These are phyloP conservation scores for Pseudoturritis turrita DNA, from an alignment of 345 rosid genomes.

Conservation along the genomic window DNA sequence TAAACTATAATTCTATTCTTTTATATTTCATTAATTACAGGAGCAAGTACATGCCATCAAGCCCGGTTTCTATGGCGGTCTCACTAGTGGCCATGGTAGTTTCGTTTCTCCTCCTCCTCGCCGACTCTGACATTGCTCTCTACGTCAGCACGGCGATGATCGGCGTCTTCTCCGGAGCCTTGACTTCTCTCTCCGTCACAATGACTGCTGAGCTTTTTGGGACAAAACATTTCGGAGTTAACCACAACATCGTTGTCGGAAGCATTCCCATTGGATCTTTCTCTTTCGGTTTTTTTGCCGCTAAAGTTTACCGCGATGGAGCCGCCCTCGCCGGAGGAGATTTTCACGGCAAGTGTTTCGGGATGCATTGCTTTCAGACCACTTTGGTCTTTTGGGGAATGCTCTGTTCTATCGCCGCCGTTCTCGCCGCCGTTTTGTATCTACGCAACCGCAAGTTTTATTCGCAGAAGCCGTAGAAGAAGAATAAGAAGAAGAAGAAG, in stretches of 20 bases:
- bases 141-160: constrained; percentile 64
- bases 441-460: constrained; percentile 55
- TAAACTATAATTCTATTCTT: neutral
- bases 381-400: constrained; percentile 74
- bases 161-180: constrained; percentile 71
- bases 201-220: constrained; percentile 81
- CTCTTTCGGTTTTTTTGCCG: constrained; percentile 66
- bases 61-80: constrained; percentile 51
- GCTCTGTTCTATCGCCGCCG: constrained; percentile 51
- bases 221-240: constrained; percentile 59
- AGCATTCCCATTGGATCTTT: constrained; percentile 86
- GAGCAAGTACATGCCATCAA: constrained; percentile 40
- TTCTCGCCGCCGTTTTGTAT: constrained; percentile 46
- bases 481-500: neutral
- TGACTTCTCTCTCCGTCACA: constrained; percentile 63
- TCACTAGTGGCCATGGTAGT: constrained; percentile 58
- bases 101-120: constrained; percentile 58
- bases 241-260: constrained; percentile 74
- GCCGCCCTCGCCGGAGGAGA: constrained; percentile 4
- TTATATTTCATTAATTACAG: constrained; percentile 28
- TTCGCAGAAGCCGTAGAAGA: constrained; percentile 14
- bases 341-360: constrained; percentile 52
- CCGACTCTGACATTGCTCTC: constrained; percentile 34
- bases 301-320: constrained; percentile 50
- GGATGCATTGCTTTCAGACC: constrained; percentile 51